A percentile compares a stretch with the other conserved stretches of the same genome.
These are phyloP conservation scores for Trichomonas gallinae DNA, from an alignment of 208 protist species.

Conservation along the genomic window DNA sequence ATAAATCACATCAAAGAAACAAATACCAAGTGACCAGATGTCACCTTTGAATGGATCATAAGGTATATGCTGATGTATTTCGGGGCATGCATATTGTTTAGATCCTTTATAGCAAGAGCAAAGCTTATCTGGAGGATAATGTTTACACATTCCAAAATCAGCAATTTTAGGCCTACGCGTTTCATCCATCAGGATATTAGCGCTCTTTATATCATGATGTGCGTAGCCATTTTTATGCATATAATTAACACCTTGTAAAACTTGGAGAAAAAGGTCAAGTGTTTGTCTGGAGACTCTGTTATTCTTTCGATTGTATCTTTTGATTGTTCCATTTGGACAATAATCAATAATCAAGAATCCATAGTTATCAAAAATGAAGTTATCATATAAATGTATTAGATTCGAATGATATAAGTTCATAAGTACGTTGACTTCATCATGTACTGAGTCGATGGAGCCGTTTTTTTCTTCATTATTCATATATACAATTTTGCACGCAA, in stretches of 20 bases:
- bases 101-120: not conserved
- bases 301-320: not conserved
- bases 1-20: not conserved
- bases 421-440: not conserved
- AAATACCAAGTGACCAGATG: not conserved
- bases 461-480: not conserved
- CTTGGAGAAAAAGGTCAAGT: not conserved
- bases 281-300: not conserved
- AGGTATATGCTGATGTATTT: not conserved
- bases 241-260: not conserved
- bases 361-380: not conserved
- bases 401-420: not conserved
- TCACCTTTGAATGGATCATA: not conserved
- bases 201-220: not conserved
- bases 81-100: not conserved
- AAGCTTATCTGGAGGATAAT: not conserved
- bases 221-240: not conserved
- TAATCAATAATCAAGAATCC: not conserved
- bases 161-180: not conserved
- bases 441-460: not conserved
- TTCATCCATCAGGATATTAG: not conserved
- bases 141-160: not conserved
- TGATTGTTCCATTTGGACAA: not conserved
- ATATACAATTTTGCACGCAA: not conserved
- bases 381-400: not conserved